These are phyloP conservation scores for Fusarium sp. DNA, from an alignment of 2,329 filamentous ascomycete species.

Conservation along the genomic window DNA sequence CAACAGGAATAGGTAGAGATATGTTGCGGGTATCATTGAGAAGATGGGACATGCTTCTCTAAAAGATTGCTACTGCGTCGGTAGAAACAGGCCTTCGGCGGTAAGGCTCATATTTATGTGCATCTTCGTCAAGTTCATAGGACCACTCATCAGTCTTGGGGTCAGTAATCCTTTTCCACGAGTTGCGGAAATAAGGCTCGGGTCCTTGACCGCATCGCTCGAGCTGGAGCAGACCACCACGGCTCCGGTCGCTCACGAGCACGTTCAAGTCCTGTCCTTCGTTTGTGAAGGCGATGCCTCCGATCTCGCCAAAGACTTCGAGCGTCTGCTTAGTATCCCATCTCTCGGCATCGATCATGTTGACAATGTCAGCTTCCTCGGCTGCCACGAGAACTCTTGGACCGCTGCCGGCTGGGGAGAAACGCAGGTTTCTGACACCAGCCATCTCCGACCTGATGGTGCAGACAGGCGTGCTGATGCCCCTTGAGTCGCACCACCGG, in stretches of 20 bases:
- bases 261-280: constrained; percentile 76
- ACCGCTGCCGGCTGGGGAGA: constrained; percentile 77
- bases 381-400: constrained; percentile 75
- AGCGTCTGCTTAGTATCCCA: constrained; percentile 75
- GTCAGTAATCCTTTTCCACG: constrained; percentile 25
- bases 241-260: constrained; percentile 71
- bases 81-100: constrained; percentile 28
- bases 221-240: constrained; percentile 75
- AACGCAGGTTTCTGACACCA: constrained; percentile 74
- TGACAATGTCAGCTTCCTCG: constrained; percentile 80
- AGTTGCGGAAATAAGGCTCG: constrained; percentile 38
- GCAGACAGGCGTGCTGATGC: constrained; percentile 58
- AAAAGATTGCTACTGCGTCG: constrained; percentile 31
- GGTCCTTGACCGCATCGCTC: constrained; percentile 56
- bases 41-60: not conserved
- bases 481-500: constrained; percentile 68
- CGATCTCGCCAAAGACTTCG: constrained; percentile 80
- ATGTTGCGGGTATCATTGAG: not conserved
- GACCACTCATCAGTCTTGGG: constrained; percentile 18
- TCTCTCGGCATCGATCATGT: constrained; percentile 74
- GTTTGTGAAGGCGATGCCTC: constrained; percentile 73
- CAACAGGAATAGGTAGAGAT: constrained; percentile 3
- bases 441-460: constrained; percentile 74
- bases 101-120: constrained; percentile 22
- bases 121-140: constrained; percentile 6